Conservation (phyloP, 352 stramenopile genomes). For the Phytophthora foliorum region DNA sequence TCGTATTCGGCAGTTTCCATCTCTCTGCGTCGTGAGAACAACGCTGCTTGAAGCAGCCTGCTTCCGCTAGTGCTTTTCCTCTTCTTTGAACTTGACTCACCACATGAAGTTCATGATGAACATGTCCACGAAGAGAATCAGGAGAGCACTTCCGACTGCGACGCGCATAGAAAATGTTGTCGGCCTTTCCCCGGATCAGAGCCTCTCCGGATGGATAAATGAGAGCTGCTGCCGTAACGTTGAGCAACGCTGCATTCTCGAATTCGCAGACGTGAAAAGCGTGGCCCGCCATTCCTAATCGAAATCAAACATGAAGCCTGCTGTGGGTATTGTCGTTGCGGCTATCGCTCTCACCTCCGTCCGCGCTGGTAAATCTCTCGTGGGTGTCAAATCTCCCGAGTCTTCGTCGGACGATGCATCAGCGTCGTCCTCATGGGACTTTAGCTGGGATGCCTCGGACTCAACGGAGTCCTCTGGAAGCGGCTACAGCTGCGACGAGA, state of each 20-base stretch:
- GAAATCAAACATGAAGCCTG: slow-evolving; percentile 19
- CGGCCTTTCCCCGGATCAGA: slow-evolving; percentile 27
- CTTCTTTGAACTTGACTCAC: slow-evolving; percentile 1
- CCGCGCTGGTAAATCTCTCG: slow-evolving; percentile 5
- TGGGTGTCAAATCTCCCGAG: background rate
- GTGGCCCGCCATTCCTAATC: background rate
- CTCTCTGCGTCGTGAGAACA: background rate
- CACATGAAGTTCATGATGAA: too few species aligned
- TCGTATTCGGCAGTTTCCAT: background rate
- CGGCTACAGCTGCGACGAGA: slow-evolving; percentile 22
- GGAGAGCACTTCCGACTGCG: slow-evolving; percentile 8
- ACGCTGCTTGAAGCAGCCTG: too few species aligned
- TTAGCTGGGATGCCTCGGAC: slow-evolving; percentile 31
- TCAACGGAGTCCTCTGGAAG: slow-evolving; percentile 22
- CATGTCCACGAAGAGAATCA: background rate
- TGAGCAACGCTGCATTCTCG: slow-evolving; percentile 17
- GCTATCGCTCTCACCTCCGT: slow-evolving; percentile 15
- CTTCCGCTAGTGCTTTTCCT: background rate
- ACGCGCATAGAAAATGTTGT: slow-evolving; percentile 21
- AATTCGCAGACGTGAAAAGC: slow-evolving; percentile 13
- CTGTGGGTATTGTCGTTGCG: slow-evolving; percentile 12
- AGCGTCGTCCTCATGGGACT: slow-evolving; percentile 21
- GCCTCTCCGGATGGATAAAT: slow-evolving; percentile 15
- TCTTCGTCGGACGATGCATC: slow-evolving; percentile 7
- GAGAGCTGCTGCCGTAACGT: slow-evolving; percentile 3